Conservation (phyloP, 2,329 filamentous ascomycete species). For the Colletotrichum godetiae region DNA sequence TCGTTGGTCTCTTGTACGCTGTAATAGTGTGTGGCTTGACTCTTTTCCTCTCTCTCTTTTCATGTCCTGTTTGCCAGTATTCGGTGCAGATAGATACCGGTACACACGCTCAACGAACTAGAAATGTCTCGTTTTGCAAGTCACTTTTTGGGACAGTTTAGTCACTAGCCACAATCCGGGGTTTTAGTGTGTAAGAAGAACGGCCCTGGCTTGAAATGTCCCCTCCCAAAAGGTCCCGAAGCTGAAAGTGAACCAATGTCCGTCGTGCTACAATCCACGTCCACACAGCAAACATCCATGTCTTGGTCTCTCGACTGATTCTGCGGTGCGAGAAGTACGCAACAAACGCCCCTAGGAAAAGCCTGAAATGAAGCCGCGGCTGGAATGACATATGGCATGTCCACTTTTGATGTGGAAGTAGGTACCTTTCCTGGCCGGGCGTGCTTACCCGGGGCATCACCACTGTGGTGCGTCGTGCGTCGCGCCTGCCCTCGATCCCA, state of each 20-base stretch:
- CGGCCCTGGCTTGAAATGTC: too few relatives aligned
- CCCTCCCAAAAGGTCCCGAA: background rate
- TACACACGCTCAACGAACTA: too few relatives aligned
- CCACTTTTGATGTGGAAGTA: background rate
- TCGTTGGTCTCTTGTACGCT: background rate
- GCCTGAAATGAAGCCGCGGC: background rate
- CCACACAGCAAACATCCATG: background rate
- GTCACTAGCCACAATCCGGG: constrained; percentile 32
- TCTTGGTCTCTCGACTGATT: background rate
- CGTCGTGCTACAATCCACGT: background rate
- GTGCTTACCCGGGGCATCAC: background rate
- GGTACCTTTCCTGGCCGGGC: too few relatives aligned
- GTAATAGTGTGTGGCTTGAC: background rate
- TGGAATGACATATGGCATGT: constrained; percentile 25
- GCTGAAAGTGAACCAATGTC: background rate
- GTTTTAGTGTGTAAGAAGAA: constrained; percentile 23
- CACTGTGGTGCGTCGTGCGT: background rate
- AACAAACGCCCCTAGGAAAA: background rate
- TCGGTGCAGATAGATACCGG: background rate
- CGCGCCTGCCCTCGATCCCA: background rate
- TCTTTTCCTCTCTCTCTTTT: background rate
- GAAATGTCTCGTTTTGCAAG: too few relatives aligned
- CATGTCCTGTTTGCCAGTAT: background rate
- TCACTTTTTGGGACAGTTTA: background rate
- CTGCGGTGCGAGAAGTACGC: background rate